phyloP scores from a whole-genome alignment of 805 yeast genomes.

The Ogataea pini region DNA sequence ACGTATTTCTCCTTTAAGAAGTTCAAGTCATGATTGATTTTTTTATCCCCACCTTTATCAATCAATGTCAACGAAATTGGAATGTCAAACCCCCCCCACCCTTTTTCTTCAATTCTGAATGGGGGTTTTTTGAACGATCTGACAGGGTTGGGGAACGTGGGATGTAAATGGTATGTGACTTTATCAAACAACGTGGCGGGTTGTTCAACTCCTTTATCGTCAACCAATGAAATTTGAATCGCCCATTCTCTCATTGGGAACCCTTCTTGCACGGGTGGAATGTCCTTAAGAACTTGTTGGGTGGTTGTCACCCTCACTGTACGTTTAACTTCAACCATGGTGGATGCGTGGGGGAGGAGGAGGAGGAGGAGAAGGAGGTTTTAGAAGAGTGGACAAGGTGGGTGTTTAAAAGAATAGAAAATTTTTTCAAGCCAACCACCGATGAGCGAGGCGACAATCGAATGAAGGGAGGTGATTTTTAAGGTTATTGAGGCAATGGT shows the following conservation, averaged over 20 bases:
- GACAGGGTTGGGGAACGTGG: constrained; percentile 89
- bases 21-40: constrained; percentile 85
- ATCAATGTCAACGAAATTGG: constrained; percentile 73
- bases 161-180: constrained; percentile 91
- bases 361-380: neutral
- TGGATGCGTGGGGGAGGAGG: neutral
- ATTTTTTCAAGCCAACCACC: neutral
- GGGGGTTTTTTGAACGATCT: constrained; percentile 82
- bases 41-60: constrained; percentile 88
- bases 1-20: constrained; percentile 75
- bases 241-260: constrained; percentile 96
- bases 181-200: constrained; percentile 89
- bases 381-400: too few relatives aligned
- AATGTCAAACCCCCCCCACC: constrained; percentile 98
- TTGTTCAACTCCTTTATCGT: constrained; percentile 75
- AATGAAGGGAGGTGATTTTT: too few relatives aligned
- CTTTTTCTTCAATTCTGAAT: constrained; percentile 85
- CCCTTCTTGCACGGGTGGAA: constrained; percentile 82
- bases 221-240: constrained; percentile 71
- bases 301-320: constrained; percentile 84
- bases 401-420: neutral
- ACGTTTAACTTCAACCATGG: constrained; percentile 65
- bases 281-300: constrained; percentile 78
- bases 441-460: neutral
- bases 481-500: too few relatives aligned